Base-by-base conservation (phyloP, 495 filamentous ascomycete genomes). In the Hypoxylon lienhwacheense region DNA sequence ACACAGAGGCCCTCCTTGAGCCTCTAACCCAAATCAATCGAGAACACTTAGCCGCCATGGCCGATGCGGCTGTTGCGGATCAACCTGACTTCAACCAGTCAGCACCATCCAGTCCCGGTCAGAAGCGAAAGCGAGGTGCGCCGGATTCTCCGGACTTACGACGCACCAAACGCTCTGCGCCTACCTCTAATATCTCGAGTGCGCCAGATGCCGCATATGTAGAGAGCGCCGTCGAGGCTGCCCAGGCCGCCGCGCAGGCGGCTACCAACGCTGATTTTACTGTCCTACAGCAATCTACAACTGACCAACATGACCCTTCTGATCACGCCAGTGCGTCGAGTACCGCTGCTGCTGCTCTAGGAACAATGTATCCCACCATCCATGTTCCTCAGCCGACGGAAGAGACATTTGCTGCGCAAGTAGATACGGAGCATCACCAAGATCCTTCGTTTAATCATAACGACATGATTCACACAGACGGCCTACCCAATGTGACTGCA, bases 371-470 rank as follows among this genome's bases (percentile, higher is more conserved):
- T 65, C 83, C 82, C 14, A 79, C 80, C 12, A 79, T 90, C 61
- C 87, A 83, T 42, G 80, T 89, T 5, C 86, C 86, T 2, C 85
- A 84, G 61, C 71, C 83, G 3, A 90, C 86, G 1, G 85, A 88
- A 55, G 77, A 87, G 48, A 81, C 84, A 0, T 90, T 90, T 61
- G 77, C 78, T 1, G 69, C 73, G 7, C 73, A 75, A 48, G 61
- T 64, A 65, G 64, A 69, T 24, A 53, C 61, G n/a, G 61, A 70
- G 3, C 51, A 63, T 28, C 65, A 67, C 17, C 65, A 64, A 35
- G 65, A 60, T 5, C 45, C 59, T 7, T 37, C 64, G 3, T 69
- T 59, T 47, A 58, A 57, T n/a, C 66, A 66, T 17, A 65, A 69
- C 37, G 64, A 59, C 11, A 67, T 74, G 47, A 47, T 70, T 11